Base-by-base conservation (phyloP, 1,139 yeast genomes). In the Blastobotrys persicus region DNA sequence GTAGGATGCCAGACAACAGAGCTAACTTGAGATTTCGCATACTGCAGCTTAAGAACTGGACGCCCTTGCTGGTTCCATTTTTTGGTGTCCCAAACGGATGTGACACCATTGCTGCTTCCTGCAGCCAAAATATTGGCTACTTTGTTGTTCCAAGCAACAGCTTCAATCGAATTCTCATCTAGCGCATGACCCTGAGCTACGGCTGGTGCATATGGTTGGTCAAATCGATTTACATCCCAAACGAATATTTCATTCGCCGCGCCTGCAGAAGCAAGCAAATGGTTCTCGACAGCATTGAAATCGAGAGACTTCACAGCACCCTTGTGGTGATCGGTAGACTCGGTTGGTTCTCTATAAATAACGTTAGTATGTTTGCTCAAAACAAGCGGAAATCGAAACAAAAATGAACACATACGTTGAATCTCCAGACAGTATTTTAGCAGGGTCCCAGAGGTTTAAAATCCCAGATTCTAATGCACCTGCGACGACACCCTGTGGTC, bases 81-180 rank as follows among this genome's bases (percentile, higher is more conserved):
- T 63, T 86, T 86, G 60, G 92, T 74, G 69, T 94, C 98, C 97
- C 97, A 92, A 55, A 94, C 85, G 0, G 96, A 84, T 4, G 97
- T 83, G 66, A 81, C 85, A 14, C 95, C 95, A 23, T 86, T 79
- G 59, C 78, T 76, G 41, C 95, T 89, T 5, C 96, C 95, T 49
- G 88, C 78, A 20, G 98, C 98, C 67, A 94, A 81, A 59, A 94
- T 91, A 62, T 92, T 96, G 42, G 86, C 74, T 49, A 88, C 86
- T 32, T 81, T 74, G 61, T 85, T 82, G 70, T 94, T 94, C 98
- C 98, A 94, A 3, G 96, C 81, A 39, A 92, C 80, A 40, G 88
- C 78, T 33, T 85, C 79, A 52, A 94, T 79, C 19, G 41, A 37
- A 28, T 37, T 37, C 60, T 87, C 95, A 59, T 87, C 96, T 70